Base-by-base conservation (phyloP, 257 asterid species). In the Fraxinus americana region DNA sequence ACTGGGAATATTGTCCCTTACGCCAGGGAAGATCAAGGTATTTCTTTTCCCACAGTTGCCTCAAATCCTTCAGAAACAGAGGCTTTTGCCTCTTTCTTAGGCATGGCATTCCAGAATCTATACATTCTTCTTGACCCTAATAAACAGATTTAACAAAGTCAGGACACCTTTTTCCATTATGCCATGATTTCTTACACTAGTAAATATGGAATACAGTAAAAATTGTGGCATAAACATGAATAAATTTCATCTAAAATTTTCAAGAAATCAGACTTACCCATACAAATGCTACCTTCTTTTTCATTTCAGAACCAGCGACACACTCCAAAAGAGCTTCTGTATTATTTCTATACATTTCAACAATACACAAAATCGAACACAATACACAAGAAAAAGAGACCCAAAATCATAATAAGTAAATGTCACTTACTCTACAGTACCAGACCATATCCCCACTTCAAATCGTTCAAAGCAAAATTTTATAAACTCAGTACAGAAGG, bases 371-470 rank as follows among this genome's bases (percentile, higher is more conserved):
- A 59, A 59, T 59, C 67, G 67, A 23, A 72, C 0, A 29, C 25
- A 66, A 21, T 0, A 38, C 38, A 34, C 11, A 0, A 2, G 11
- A 25, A 57, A 19, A 38, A 10, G 2, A 9, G 34, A 17, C 2
- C 17, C 2, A 67, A 23, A 41, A 70, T 32, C n/a, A 1, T 45
- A 38, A 4, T 16, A 52, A 8, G 5, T 21, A 17, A 10, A 7
- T 36, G 14, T 35, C 6, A 13, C 86, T 84, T 1, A 89, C 97
- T 86, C 91, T 54, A 48, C 75, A 0, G 91, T 92, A 65, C 90
- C 85, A 10, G 97, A 91, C 93, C 97, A 90, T 21, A 89, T 14
- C 19, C 88, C 96, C 25, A 92, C 91, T 10, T 88, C 90, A 50
- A 89, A 90, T 2, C 89, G 81, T 29, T 88, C 88, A 5, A 92